These are phyloP conservation scores for Leptographium lundbergii DNA, from an alignment of 2,329 filamentous ascomycete genomes.

Conservation along the genomic window DNA sequence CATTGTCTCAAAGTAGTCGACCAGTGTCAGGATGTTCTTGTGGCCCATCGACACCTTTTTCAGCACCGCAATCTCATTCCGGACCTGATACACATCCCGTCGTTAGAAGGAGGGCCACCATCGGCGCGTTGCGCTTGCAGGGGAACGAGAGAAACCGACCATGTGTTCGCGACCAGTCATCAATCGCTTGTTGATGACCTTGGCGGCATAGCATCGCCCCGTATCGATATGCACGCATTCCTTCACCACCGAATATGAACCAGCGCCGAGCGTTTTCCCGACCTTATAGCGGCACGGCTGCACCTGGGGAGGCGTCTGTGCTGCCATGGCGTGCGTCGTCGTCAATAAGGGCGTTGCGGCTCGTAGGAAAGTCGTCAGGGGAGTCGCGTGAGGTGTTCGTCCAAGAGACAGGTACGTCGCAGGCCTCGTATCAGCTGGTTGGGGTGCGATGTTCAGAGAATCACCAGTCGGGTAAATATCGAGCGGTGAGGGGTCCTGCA, in stretches of 20 bases:
- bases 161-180: conserved; percentile 98
- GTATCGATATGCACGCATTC: conserved; percentile 99
- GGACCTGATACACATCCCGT: conserved; percentile 43
- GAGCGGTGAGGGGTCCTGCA: too few relatives aligned
- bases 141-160: conserved; percentile 38
- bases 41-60: conserved; percentile 99
- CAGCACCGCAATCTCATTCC: conserved; percentile 94
- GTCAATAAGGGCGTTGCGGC: neutral
- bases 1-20: conserved; percentile 99
- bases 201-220: conserved; percentile 93
- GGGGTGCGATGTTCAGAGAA: too few relatives aligned
- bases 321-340: conserved; percentile 2
- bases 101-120: neutral
- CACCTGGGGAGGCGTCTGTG: conserved; percentile 34
- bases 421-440: too few relatives aligned
- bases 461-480: too few relatives aligned
- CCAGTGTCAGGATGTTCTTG: conserved; percentile 92
- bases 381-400: too few relatives aligned
- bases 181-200: conserved; percentile 96
- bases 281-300: conserved; percentile 98
- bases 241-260: conserved; percentile 96
- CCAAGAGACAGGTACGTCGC: too few relatives aligned
- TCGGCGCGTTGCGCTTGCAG: neutral
- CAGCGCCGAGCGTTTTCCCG: conserved; percentile 90
- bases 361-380: neutral